Evolutionary conservation across 306 rosid genomes (phyloP).

Genomic region (Prunus mongolica): DNA sequence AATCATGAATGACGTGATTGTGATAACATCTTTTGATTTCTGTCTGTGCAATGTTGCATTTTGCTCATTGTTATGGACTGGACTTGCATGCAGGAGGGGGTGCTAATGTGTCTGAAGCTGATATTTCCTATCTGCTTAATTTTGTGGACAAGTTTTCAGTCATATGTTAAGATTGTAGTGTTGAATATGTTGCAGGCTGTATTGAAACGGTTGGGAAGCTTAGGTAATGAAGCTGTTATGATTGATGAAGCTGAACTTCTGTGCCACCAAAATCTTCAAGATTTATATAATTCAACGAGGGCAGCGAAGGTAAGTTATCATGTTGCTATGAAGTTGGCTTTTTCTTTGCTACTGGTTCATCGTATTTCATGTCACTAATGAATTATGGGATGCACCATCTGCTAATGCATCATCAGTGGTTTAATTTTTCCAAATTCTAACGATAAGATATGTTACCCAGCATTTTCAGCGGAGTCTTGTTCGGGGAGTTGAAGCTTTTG

Average conservation of each 20-base stretch:
- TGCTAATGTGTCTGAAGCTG: background rate
- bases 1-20: background rate
- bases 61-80: background rate
- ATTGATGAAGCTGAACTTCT: conserved; percentile 72
- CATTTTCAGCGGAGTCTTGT: conserved; percentile 83
- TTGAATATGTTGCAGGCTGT: conserved; percentile 58
- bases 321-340: background rate
- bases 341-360: background rate
- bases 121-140: background rate
- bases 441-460: conserved; percentile 35
- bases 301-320: conserved; percentile 59
- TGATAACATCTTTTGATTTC: background rate
- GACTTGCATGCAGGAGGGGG: background rate
- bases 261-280: conserved; percentile 71
- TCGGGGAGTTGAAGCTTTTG: conserved; percentile 71
- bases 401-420: conserved; percentile 1
- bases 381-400: background rate
- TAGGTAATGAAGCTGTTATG: conserved; percentile 55
- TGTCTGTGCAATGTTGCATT: background rate
- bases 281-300: conserved; percentile 71
- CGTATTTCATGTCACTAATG: background rate
- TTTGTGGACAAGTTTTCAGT: background rate
- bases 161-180: conserved; percentile 14
- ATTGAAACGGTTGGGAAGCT: conserved; percentile 72
- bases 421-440: conserved; percentile 15